phyloP scores from a whole-genome alignment of 768 basidiomycete species.

The Mycena venus region DNA sequence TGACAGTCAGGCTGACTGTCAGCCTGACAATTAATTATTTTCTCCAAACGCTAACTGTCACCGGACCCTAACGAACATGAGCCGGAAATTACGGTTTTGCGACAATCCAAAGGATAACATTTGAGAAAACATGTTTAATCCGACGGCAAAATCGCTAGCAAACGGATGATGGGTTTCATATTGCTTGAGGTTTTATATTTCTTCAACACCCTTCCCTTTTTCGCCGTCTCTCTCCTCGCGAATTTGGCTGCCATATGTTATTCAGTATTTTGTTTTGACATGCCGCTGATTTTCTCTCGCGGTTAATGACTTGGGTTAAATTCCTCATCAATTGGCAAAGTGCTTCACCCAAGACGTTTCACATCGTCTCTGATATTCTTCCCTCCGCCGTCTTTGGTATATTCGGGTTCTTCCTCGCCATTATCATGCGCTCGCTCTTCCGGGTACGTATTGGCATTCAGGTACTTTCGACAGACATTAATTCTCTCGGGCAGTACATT shows the following conservation, averaged over 20 bases:
- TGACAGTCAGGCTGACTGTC: not conserved
- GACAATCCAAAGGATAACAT: slow-evolving; percentile 90
- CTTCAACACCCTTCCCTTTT: slow-evolving; percentile 94
- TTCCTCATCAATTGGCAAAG: slow-evolving; percentile 83
- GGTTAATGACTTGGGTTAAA: slow-evolving; percentile 76
- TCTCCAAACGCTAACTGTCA: not conserved
- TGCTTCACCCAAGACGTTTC: slow-evolving; percentile 76
- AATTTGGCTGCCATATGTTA: slow-evolving; percentile 81
- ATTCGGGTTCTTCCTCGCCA: slow-evolving; percentile 92
- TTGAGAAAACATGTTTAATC: slow-evolving; percentile 91
- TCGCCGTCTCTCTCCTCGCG: slow-evolving; percentile 91
- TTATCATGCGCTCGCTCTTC: slow-evolving; percentile 91
- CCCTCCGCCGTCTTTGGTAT: slow-evolving; percentile 90
- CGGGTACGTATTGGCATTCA: slow-evolving; percentile 66
- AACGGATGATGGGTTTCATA: slow-evolving; percentile 81
- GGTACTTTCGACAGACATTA: slow-evolving; percentile 75
- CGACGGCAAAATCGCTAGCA: slow-evolving; percentile 73
- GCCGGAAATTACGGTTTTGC: slow-evolving; percentile 82
- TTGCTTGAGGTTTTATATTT: slow-evolving; percentile 87
- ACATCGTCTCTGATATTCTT: slow-evolving; percentile 91
- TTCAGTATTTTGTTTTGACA: not conserved
- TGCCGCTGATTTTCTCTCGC: slow-evolving; percentile 30
- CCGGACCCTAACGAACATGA: not conserved
- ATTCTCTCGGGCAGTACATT: slow-evolving; percentile 71
- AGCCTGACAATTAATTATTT: too few relatives aligned